Percentiles rank a stretch among this genome's conserved stretches.
These are phyloP conservation scores for Lentinula sp. DNA, from an alignment of 768 basidiomycete species.

Conservation along the genomic window DNA sequence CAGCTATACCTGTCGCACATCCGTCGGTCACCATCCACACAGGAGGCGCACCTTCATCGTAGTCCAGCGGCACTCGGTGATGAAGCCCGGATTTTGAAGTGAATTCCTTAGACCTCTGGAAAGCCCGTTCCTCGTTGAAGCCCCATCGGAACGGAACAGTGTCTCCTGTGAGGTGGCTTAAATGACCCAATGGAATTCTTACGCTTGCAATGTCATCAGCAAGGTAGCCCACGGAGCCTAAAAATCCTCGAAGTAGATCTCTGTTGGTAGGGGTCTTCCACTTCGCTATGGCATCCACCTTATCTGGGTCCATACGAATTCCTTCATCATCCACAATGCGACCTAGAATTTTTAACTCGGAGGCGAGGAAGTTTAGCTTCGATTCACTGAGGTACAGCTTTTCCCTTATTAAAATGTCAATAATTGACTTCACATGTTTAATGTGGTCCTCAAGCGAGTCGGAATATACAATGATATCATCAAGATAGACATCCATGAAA, in stretches of 20 bases:
- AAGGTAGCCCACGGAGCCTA: slow-evolving; percentile 25
- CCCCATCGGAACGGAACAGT: slow-evolving; percentile 3
- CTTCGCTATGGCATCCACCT: too few relatives aligned
- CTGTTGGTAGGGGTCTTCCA: too few relatives aligned
- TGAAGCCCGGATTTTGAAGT: slow-evolving; percentile 9
- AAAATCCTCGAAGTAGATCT: slow-evolving; percentile 14
- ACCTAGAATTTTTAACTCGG: too few relatives aligned
- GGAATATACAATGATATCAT: too few relatives aligned
- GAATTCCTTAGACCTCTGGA: neutral
- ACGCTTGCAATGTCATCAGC: slow-evolving; percentile 16
- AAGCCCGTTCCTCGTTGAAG: slow-evolving; percentile 1
- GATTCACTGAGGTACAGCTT: too few relatives aligned
- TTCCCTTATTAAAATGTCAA: too few relatives aligned
- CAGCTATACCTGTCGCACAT: slow-evolving; percentile 21
- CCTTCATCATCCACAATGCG: too few relatives aligned
- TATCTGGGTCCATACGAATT: too few relatives aligned
- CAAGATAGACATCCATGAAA: too few relatives aligned
- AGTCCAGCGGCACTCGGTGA: slow-evolving; percentile 15
- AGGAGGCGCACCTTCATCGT: slow-evolving; percentile 5
- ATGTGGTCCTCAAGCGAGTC: too few relatives aligned
- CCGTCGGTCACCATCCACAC: slow-evolving; percentile 27
- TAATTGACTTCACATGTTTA: too few relatives aligned
- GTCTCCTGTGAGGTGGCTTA: slow-evolving; percentile 10
- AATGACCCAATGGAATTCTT: slow-evolving; percentile 19
- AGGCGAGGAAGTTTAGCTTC: too few relatives aligned